Percentiles rank a stretch among this genome's conserved stretches.
Evolutionary conservation across 2,329 filamentous ascomycete genomes (phyloP).

Genomic region (Fusarium torulosum): DNA sequence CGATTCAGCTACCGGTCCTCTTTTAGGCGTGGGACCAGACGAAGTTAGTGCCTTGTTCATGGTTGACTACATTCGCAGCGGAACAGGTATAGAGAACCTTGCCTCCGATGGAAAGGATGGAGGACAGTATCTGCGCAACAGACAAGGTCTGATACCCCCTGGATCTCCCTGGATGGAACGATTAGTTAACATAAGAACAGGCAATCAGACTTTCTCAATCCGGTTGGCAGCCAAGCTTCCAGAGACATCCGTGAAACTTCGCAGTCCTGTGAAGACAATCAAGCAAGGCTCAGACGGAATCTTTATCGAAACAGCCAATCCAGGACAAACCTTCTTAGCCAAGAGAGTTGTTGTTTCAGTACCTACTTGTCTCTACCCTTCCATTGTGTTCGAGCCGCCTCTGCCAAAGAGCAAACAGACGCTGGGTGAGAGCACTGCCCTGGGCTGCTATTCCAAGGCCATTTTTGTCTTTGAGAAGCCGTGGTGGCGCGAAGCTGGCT

Average conservation of each 20-base stretch:
- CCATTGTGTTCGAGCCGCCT: slow-evolving; percentile 44
- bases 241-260: slow-evolving; percentile 24
- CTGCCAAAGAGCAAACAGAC: slow-evolving; percentile 49
- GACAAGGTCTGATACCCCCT: slow-evolving; percentile 27
- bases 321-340: slow-evolving; percentile 25
- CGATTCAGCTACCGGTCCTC: slow-evolving; percentile 8
- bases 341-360: slow-evolving; percentile 47
- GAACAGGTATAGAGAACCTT: slow-evolving; percentile 37
- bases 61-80: slow-evolving; percentile 39
- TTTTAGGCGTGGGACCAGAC: slow-evolving; percentile 39
- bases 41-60: slow-evolving; percentile 40
- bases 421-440: slow-evolving; percentile 48
- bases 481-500: slow-evolving; percentile 59
- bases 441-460: slow-evolving; percentile 54
- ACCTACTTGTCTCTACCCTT: slow-evolving; percentile 42
- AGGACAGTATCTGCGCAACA: slow-evolving; percentile 44
- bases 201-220: slow-evolving; percentile 34
- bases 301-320: slow-evolving; percentile 33
- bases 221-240: slow-evolving; percentile 31
- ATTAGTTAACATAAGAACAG: slow-evolving; percentile 10
- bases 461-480: slow-evolving; percentile 58
- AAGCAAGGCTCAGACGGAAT: slow-evolving; percentile 23
- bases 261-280: slow-evolving; percentile 36
- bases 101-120: slow-evolving; percentile 38
- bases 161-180: too few species aligned